Evolutionary conservation across 768 basidiomycete species (phyloP), one percentile per base, ranked within the genome.

Genomic region (Lyophyllum semitale): DNA sequence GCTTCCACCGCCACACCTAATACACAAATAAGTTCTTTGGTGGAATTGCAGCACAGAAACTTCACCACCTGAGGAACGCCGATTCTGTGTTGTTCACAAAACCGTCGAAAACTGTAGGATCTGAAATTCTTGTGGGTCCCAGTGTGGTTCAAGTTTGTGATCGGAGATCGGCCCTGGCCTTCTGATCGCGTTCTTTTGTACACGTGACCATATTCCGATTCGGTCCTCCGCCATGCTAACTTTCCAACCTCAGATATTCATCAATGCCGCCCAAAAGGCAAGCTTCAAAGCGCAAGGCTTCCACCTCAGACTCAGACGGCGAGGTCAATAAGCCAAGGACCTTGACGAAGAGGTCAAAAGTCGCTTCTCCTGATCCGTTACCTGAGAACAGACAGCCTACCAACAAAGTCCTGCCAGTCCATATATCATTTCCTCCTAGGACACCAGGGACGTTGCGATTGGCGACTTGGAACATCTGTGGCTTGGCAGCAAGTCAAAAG

Each of bases 381-480:
- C n/a, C 51, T 23, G 59, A 65, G 41, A 84, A 80, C 53, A 73
- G 75, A 0, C 88, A 90, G 63, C 88, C 88, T 32, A 91, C 81
- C 48, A 93, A 93, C 68, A 90, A 84, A 65, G 79, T 80, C 5
- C 62, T 92, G 4, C 91, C 91, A n/a, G 77, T 73, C 20, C 69
- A 74, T 32, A 85, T 92, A 45, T 54, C 64, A 8, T 85, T 91
- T 62, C 81, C 85, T 23, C 73, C 77, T 5, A 81, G 79, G 46
- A 61, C 51, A 26, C 63, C 70, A 18, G 79, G 79, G 6, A 77
- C 82, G 6, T 57, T 83, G 33, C 77, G 85, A 15, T 73, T 95
- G 26, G 81, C 81, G 15, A 69, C 87, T 4, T 94, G 90, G 90
- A 94, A 94, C 66, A 81, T 95, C 6, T 90, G 87, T 59, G 87